phyloP scores from a whole-genome alignment of 129 eudicot species.

The Pulicaria dysenterica region DNA sequence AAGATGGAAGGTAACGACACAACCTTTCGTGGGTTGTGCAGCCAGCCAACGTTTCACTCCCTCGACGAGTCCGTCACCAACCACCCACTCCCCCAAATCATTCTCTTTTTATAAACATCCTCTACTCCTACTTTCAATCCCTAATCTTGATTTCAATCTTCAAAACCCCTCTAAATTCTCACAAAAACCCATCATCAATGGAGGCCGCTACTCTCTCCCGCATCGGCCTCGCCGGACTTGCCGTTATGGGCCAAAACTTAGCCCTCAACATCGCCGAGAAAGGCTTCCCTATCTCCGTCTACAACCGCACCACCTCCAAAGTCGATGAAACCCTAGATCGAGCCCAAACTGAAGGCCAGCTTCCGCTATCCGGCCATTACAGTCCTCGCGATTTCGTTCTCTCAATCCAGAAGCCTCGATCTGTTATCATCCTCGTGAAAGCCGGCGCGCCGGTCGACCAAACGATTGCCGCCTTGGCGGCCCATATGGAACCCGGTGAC shows the following conservation, averaged over 20 bases:
- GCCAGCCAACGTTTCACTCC: slow-evolving; percentile 59
- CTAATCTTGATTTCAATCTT: neutral
- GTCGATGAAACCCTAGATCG: slow-evolving; percentile 88
- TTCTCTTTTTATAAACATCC: neutral
- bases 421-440: slow-evolving; percentile 84
- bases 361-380: slow-evolving; percentile 76
- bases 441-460: slow-evolving; percentile 96
- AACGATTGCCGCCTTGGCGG: slow-evolving; percentile 70
- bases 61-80: slow-evolving; percentile 90
- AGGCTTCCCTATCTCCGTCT: slow-evolving; percentile 91
- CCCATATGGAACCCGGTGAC: slow-evolving; percentile 88
- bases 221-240: slow-evolving; percentile 91
- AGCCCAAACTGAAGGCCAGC: slow-evolving; percentile 67
- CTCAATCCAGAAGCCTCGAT: slow-evolving; percentile 74
- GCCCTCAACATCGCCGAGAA: slow-evolving; percentile 92
- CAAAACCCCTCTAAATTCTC: slow-evolving; percentile 16
- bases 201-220: slow-evolving; percentile 58
- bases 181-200: slow-evolving; percentile 23
- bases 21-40: slow-evolving; percentile 52
- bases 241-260: slow-evolving; percentile 95
- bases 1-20: slow-evolving; percentile 37
- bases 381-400: slow-evolving; percentile 76
- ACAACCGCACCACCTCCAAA: slow-evolving; percentile 77
- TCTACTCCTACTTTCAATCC: neutral
- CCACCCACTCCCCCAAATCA: slow-evolving; percentile 10